These are phyloP conservation scores for Gonium pectorale DNA, from an alignment of 139 green algal genomes.

Conservation along the genomic window DNA sequence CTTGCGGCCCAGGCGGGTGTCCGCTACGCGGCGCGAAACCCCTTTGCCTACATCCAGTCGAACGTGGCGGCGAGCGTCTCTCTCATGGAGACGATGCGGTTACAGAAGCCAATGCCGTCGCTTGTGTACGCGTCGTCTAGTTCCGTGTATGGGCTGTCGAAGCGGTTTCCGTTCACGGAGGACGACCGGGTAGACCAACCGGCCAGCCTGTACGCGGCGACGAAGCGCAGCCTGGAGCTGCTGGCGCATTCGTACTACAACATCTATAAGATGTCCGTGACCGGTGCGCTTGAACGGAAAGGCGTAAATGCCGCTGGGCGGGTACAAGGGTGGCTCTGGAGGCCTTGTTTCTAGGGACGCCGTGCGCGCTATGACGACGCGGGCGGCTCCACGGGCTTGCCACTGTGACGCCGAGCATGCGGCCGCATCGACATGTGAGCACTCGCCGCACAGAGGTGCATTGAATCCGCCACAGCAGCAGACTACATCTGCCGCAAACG, in stretches of 20 bases:
- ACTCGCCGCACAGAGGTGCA: too few relatives aligned
- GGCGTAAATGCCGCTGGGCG: too few relatives aligned
- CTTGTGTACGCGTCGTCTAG: slow-evolving; percentile 82
- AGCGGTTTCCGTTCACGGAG: slow-evolving; percentile 64
- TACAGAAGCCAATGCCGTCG: slow-evolving; percentile 59
- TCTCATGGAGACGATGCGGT: slow-evolving; percentile 76
- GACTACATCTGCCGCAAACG: too few relatives aligned
- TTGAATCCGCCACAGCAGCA: too few relatives aligned
- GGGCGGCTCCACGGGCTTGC: too few relatives aligned
- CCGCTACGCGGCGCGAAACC: slow-evolving; percentile 80
- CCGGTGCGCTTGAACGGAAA: slow-evolving; percentile 52
- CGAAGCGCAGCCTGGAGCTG: slow-evolving; percentile 79
- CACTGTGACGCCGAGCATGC: too few relatives aligned
- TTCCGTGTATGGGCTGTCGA: slow-evolving; percentile 85
- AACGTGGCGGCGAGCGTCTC: slow-evolving; percentile 81
- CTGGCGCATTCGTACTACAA: slow-evolving; percentile 83
- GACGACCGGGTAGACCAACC: slow-evolving; percentile 70
- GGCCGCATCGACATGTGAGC: too few relatives aligned
- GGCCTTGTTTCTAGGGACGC: too few relatives aligned
- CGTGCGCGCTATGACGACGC: too few relatives aligned
- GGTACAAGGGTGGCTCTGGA: too few relatives aligned
- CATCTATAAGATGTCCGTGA: slow-evolving; percentile 80
- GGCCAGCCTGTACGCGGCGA: slow-evolving; percentile 84
- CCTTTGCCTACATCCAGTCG: slow-evolving; percentile 74
- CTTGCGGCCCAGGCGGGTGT: slow-evolving; percentile 88